Conservation (phyloP, 176 grass and related monocot species). For the Phyllostachys edulis region DNA sequence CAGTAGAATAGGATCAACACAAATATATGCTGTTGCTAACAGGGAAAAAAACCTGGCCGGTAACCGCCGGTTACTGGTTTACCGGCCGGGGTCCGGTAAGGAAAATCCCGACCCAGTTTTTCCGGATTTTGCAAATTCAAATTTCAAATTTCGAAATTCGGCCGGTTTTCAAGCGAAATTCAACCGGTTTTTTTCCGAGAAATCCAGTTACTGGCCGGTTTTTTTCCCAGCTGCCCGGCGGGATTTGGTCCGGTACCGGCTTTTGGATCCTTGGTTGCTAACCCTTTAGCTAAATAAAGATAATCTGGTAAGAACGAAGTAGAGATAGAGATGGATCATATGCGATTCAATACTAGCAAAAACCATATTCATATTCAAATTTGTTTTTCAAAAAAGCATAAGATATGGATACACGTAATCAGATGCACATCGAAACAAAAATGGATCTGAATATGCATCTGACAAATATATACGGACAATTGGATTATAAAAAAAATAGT, state of each 20-base stretch:
- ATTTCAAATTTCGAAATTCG: too few relatives aligned
- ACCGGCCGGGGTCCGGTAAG: too few relatives aligned
- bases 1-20: background rate
- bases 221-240: too few relatives aligned
- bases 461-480: background rate
- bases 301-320: background rate
- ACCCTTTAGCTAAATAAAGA: background rate
- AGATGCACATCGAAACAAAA: background rate
- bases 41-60: too few relatives aligned
- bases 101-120: too few relatives aligned
- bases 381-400: background rate
- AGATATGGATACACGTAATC: background rate
- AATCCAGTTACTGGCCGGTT: too few relatives aligned
- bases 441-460: background rate
- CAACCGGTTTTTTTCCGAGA: too few relatives aligned
- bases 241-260: too few relatives aligned
- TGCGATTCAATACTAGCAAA: background rate
- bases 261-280: too few relatives aligned
- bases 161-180: too few relatives aligned
- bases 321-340: background rate
- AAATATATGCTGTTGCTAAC: background rate
- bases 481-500: slow-evolving; percentile 7
- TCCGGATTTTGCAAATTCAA: too few relatives aligned
- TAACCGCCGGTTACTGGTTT: too few relatives aligned
- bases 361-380: background rate